Evolutionary conservation across 768 basidiomycete species (phyloP), one percentile per base, ranked within the genome.

Genomic region (Paxillus involutus): DNA sequence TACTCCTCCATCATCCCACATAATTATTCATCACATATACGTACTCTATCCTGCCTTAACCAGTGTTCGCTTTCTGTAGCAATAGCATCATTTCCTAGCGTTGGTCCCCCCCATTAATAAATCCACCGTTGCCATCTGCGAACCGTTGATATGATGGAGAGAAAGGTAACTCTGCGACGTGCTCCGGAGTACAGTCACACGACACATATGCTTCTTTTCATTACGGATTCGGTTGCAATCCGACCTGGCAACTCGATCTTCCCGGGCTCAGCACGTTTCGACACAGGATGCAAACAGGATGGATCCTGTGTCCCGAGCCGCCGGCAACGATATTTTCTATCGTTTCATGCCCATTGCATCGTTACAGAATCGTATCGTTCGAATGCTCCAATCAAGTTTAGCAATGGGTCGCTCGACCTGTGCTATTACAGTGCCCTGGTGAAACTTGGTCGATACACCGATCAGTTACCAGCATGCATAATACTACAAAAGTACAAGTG

Each of bases 21-120:
- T 17, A 40, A 40, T 29, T 42, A 42, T 41, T 41, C 3, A 11
- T 47, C 41, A 7, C 12, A 4, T 30, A 47, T 35, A 44, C 47
- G n/a, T 48, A 53, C 17, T 9, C 52, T 49, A 49, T 54, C 41
- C 44, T 16, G 30, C 35, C 26, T 29, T 35, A 16, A 19, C 10
- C 32, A 17, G 11, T 17, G 14, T 7, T 16, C 45, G 6, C 33
- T 42, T 35, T 59, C 32, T 68, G 63, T 68, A 68, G 61, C 54
- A 13, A 52, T 63, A 66, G 52, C 12, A 46, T 35, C 36, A 3
- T 32, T 12, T 16, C 26, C 37, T 16, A 21, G 16, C 29, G 41
- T 57, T 50, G 16, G 29, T 16, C 16, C 24, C 33, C n/a, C 19
- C 24, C 32, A 16, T 35, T 29, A 54, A 55, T 60, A 54, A 39